Evolutionary conservation across 192 early-diverging fungal genomes (phyloP).

Genomic region (Umbelopsis sp.): DNA sequence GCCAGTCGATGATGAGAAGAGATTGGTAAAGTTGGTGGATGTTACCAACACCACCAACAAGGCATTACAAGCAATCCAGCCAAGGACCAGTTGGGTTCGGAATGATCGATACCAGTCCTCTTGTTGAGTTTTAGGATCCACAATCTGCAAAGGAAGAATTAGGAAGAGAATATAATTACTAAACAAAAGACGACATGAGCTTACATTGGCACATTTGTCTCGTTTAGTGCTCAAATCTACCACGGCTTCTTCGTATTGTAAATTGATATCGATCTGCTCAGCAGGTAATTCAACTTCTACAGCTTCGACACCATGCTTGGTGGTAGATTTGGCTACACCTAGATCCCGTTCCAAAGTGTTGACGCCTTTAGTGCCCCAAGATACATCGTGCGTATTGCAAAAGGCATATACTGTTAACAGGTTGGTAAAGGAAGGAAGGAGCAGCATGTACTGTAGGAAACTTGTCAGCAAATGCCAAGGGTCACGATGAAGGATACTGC

Average conservation of each 20-base stretch:
- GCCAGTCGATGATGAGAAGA: slow-evolving; percentile 23
- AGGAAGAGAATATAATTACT: not conserved
- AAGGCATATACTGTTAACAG: slow-evolving; percentile 93
- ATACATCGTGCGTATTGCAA: slow-evolving; percentile 95
- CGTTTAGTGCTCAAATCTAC: slow-evolving; percentile 44
- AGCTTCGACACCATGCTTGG: slow-evolving; percentile 66
- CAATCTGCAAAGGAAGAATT: slow-evolving; percentile 30
- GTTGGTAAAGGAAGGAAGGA: slow-evolving; percentile 78
- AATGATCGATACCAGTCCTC: slow-evolving; percentile 90
- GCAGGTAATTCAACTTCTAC: slow-evolving; percentile 75
- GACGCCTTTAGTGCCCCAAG: slow-evolving; percentile 95
- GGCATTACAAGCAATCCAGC: slow-evolving; percentile 85
- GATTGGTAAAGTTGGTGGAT: slow-evolving; percentile 48
- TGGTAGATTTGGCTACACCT: slow-evolving; percentile 69
- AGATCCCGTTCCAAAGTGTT: slow-evolving; percentile 67
- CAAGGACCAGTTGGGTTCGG: slow-evolving; percentile 79
- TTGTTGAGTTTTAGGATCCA: slow-evolving; percentile 70
- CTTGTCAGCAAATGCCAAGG: slow-evolving; percentile 91
- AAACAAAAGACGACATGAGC: not conserved
- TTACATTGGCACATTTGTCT: slow-evolving; percentile 31
- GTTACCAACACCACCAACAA: slow-evolving; percentile 73
- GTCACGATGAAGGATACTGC: slow-evolving; percentile 79
- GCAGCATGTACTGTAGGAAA: slow-evolving; percentile 81
- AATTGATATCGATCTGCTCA: slow-evolving; percentile 76
- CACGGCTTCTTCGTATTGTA: slow-evolving; percentile 76